Evolutionary conservation across 2,329 filamentous ascomycete species (phyloP), one percentile per base, ranked within the genome.

Genomic region (Celoporthe dispersa): DNA sequence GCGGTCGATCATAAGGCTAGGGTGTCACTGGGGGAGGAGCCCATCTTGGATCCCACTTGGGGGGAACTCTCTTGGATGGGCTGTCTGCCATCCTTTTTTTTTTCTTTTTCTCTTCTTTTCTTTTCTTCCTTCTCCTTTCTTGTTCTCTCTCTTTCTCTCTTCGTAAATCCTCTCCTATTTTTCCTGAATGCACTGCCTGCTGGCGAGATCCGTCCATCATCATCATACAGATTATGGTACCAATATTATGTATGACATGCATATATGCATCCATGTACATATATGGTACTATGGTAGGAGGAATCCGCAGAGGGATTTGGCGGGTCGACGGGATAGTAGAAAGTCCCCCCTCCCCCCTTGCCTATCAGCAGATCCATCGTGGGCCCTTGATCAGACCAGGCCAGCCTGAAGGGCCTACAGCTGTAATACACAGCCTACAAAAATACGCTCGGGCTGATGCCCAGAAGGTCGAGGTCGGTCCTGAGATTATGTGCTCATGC

Each of bases 1-100:
- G 39, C 62, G 62, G 39, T 64, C 62, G n/a, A 44, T 63, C 60
- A 14, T 63, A 63, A 63, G 60, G 60, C 60, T 63, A 63, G 57
- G 57, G 57, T 60, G 33, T 11, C 57, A 60, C 57, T 37, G 57
- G 55, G 4, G 28, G 53, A 57, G 25, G 25, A 31, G 16, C 53
- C 53, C 14, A 57, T 31, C 53, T 57, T 57, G 25, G 53, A 31
- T 57, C 28, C 53, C 6, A 16, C 53, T 6, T 28, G 53, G 53
- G 12, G 44, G 44, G 16, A 48, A n/a, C 22, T 48, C 44, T 48
- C 44, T 1, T 41, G 35, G 48, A 39, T 39, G 37, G 37, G 37
- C 37, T n/a, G 48, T 22, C 48, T 51, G 48, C 25, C 48, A 19
- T 33, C 51, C 19, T 19, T 22, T 31, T 31, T 7, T 14, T 22